A percentile compares a stretch with the other conserved stretches of the same genome.
These are phyloP conservation scores for Floccularia luteovirens DNA, from an alignment of 768 basidiomycete species.

Conservation along the genomic window DNA sequence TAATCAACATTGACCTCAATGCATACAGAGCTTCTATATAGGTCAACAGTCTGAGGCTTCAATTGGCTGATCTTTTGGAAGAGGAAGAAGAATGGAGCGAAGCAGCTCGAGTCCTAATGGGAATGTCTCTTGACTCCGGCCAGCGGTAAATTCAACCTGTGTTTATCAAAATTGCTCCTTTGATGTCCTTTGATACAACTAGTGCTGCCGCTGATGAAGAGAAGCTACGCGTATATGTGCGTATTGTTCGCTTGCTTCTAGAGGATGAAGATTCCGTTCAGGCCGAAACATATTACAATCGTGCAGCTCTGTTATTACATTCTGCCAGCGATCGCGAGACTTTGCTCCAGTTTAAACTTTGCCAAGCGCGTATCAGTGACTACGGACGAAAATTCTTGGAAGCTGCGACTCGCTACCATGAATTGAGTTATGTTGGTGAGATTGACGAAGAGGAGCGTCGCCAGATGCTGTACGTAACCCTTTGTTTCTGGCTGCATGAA, in stretches of 20 bases:
- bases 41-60: slow-evolving; percentile 79
- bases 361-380: slow-evolving; percentile 92
- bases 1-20: slow-evolving; percentile 1
- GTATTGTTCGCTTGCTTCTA: slow-evolving; percentile 88
- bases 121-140: slow-evolving; percentile 85
- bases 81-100: slow-evolving; percentile 89
- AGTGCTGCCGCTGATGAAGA: slow-evolving; percentile 73
- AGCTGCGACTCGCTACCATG: slow-evolving; percentile 90
- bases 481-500: slow-evolving; percentile 1
- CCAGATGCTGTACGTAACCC: slow-evolving; percentile 71
- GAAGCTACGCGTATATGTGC: slow-evolving; percentile 85
- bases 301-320: slow-evolving; percentile 86
- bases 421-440: slow-evolving; percentile 83
- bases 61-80: slow-evolving; percentile 88
- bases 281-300: slow-evolving; percentile 97
- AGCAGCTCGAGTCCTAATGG: slow-evolving; percentile 87
- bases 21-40: slow-evolving; percentile 19
- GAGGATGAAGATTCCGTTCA: slow-evolving; percentile 97
- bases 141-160: too few species aligned
- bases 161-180: slow-evolving; percentile 11
- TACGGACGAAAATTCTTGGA: slow-evolving; percentile 90
- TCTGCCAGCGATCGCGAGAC: slow-evolving; percentile 74
- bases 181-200: slow-evolving; percentile 6
- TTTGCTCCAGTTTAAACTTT: slow-evolving; percentile 80
- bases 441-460: slow-evolving; percentile 92